Conservation (phyloP, 768 basidiomycete genomes). For the Symmetrospora coprosmae region DNA sequence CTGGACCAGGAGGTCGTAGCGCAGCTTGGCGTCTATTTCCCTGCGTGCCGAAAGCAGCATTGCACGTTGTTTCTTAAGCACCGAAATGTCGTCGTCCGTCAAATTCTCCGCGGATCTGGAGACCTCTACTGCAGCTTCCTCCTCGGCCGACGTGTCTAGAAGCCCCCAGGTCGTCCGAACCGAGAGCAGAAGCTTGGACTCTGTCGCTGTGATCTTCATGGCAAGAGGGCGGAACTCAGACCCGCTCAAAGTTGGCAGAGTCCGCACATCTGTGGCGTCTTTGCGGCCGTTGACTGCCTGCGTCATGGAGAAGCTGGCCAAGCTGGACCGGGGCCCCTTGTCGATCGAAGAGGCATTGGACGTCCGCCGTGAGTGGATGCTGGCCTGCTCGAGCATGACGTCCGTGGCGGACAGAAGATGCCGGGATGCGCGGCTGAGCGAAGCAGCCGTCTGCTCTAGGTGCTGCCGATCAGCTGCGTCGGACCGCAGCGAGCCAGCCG, state of each 20-base stretch:
- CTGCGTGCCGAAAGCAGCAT: neutral
- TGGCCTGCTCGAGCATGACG: slow-evolving; percentile 22
- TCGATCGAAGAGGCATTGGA: slow-evolving; percentile 20
- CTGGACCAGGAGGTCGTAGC: slow-evolving; percentile 15
- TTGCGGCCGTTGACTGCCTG: neutral
- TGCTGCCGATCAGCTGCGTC: neutral
- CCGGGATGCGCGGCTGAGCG: slow-evolving; percentile 32
- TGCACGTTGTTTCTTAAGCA: neutral
- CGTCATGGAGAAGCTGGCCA: neutral
- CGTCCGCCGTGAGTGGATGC: slow-evolving; percentile 22
- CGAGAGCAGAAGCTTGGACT: slow-evolving; percentile 76
- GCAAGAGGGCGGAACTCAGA: slow-evolving; percentile 32
- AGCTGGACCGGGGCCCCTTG: neutral
- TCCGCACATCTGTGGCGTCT: neutral
- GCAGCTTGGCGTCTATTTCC: slow-evolving; percentile 21
- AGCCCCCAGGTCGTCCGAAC: slow-evolving; percentile 50
- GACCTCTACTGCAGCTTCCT: slow-evolving; percentile 3
- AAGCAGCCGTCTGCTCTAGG: slow-evolving; percentile 21
- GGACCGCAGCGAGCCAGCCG: too few relatives aligned
- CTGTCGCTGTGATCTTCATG: slow-evolving; percentile 57
- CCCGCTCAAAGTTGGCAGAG: slow-evolving; percentile 21
- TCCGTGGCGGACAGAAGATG: slow-evolving; percentile 35
- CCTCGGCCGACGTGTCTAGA: slow-evolving; percentile 9
- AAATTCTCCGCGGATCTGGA: neutral
- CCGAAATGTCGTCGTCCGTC: neutral